Evolutionary conservation across 495 filamentous ascomycete species (phyloP).

Genomic region (Hypomontagnella monticulosa): DNA sequence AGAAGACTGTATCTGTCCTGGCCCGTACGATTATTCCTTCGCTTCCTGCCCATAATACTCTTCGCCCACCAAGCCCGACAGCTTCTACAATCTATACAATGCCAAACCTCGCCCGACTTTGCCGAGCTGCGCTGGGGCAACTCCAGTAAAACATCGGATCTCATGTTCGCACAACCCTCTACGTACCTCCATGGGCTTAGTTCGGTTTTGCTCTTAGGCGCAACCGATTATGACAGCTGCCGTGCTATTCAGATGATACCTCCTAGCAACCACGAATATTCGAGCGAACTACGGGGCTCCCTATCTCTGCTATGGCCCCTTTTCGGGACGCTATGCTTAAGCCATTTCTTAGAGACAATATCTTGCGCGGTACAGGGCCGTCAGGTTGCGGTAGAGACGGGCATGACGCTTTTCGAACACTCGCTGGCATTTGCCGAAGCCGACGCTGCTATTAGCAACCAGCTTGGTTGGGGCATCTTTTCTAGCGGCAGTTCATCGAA

Average conservation of each 20-base stretch:
- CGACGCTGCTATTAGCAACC: constrained; percentile 81
- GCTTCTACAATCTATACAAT: constrained; percentile 86
- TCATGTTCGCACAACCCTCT: constrained; percentile 78
- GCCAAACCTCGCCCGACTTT: constrained; percentile 87
- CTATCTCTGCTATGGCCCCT: constrained; percentile 87
- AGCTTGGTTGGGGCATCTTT: constrained; percentile 76
- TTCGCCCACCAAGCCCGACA: constrained; percentile 72
- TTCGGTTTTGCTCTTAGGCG: constrained; percentile 73
- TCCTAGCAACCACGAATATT: constrained; percentile 48
- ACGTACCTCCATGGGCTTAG: constrained; percentile 74
- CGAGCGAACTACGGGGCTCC: constrained; percentile 70
- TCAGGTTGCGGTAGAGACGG: constrained; percentile 80
- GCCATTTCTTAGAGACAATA: constrained; percentile 88
- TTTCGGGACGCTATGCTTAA: constrained; percentile 81
- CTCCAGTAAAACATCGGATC: constrained; percentile 67
- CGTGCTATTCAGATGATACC: constrained; percentile 75
- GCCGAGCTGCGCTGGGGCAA: constrained; percentile 76
- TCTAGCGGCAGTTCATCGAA: constrained; percentile 45
- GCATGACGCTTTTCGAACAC: constrained; percentile 97
- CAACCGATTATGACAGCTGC: constrained; percentile 74
- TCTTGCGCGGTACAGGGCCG: constrained; percentile 91
- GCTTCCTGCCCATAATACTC: constrained; percentile 78
- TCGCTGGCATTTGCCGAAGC: constrained; percentile 96
- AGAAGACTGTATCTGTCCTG: constrained; percentile 76
- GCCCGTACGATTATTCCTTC: constrained; percentile 75